Conservation (phyloP, 1,284 basidiomycete genomes). For the Tilletia walkeri region DNA sequence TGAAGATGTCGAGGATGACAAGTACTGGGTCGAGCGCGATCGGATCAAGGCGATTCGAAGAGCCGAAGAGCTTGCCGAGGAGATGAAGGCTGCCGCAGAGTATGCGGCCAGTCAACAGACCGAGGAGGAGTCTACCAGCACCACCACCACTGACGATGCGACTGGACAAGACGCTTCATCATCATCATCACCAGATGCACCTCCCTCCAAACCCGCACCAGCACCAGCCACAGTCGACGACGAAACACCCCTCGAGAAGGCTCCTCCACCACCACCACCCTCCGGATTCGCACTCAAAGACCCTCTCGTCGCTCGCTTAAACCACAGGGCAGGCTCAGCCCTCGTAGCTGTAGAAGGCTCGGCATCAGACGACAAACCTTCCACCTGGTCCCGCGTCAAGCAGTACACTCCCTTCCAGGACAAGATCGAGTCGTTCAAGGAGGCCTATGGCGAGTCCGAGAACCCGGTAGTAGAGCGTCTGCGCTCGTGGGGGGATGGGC, state of each 20-base stretch:
- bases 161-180: background rate
- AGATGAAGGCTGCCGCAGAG: constrained; percentile 4
- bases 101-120: background rate
- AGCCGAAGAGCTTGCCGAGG: background rate
- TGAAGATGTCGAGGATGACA: constrained; percentile 40
- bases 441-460: constrained; percentile 82
- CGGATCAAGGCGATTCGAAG: constrained; percentile 16
- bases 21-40: constrained; percentile 1
- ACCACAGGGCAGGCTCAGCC: constrained; percentile 32
- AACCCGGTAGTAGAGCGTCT: constrained; percentile 80
- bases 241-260: background rate
- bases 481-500: constrained; percentile 77
- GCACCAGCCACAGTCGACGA: constrained; percentile 18
- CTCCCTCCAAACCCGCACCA: background rate
- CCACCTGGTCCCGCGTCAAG: constrained; percentile 7
- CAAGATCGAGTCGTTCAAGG: constrained; percentile 13
- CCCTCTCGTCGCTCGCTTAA: constrained; percentile 22
- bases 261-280: constrained; percentile 6
- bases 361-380: background rate
- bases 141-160: background rate
- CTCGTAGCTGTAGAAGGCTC: constrained; percentile 22
- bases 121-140: constrained; percentile 7
- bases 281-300: constrained; percentile 8
- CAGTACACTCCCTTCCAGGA: background rate
- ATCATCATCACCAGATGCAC: background rate